Evolutionary conservation across 1,284 basidiomycete genomes (phyloP).

Genomic region (Apiotrichum sp.): DNA sequence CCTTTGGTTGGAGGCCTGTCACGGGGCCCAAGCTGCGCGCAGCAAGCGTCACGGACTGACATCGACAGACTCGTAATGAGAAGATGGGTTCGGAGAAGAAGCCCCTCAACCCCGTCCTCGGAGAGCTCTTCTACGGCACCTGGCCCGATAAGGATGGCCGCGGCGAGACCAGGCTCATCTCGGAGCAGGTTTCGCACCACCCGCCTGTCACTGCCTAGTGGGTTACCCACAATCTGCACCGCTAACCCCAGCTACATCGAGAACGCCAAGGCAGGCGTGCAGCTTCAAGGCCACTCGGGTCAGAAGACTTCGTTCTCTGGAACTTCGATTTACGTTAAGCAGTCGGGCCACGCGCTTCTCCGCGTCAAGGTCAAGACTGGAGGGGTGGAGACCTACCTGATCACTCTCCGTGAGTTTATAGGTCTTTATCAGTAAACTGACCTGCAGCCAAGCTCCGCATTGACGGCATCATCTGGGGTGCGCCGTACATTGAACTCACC

Average conservation of each 20-base stretch:
- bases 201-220: conserved; percentile 64
- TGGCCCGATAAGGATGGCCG: conserved; percentile 79
- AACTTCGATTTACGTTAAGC: conserved; percentile 81
- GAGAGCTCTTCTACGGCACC: conserved; percentile 87
- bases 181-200: conserved; percentile 97
- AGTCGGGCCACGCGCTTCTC: conserved; percentile 88
- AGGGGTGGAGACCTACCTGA: conserved; percentile 68
- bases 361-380: conserved; percentile 58
- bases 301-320: conserved; percentile 78
- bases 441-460: conserved; percentile 59
- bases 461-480: conserved; percentile 52
- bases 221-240: not conserved
- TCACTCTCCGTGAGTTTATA: conserved; percentile 64
- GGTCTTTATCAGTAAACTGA: not conserved
- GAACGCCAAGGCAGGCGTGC: conserved; percentile 73
- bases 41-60: too few relatives aligned
- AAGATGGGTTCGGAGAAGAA: conserved; percentile 96
- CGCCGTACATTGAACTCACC: conserved; percentile 65
- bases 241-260: conserved; percentile 63
- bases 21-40: not conserved
- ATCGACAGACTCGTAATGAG: conserved; percentile 65
- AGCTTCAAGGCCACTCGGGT: conserved; percentile 81
- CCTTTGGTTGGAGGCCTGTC: not conserved
- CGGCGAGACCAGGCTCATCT: conserved; percentile 75
- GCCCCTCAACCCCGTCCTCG: conserved; percentile 91